These are phyloP conservation scores for Phanerochaete carnosa DNA, from an alignment of 768 basidiomycete genomes.

Conservation along the genomic window DNA sequence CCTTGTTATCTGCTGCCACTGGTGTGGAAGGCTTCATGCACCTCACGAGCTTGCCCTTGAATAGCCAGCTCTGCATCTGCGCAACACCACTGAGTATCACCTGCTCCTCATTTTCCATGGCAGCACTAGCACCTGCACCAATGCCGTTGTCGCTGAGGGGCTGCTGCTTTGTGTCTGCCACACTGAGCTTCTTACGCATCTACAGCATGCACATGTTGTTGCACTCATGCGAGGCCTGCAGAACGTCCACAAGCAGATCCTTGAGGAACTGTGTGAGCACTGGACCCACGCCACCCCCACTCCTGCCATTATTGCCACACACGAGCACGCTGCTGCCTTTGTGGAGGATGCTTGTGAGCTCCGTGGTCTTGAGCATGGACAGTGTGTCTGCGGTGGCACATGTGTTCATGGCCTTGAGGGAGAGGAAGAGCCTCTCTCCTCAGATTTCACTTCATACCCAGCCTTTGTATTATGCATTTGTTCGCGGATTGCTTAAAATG, in stretches of 20 bases:
- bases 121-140: no score
- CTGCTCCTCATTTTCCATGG: slow-evolving; percentile 53
- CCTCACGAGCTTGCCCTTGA: slow-evolving; percentile 44
- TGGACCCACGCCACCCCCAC: slow-evolving; percentile 34
- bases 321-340: slow-evolving; percentile 56
- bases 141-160: slow-evolving; percentile 37
- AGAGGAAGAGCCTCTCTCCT: no score
- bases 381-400: no score
- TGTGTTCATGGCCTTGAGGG: no score
- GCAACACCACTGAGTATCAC: slow-evolving; percentile 52
- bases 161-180: slow-evolving; percentile 21
- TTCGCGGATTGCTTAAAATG: no score
- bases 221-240: slow-evolving; percentile 41
- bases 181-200: slow-evolving; percentile 38
- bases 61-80: slow-evolving; percentile 53
- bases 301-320: no score
- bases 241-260: slow-evolving; percentile 41
- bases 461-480: no score
- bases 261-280: slow-evolving; percentile 42
- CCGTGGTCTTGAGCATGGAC: slow-evolving; percentile 34
- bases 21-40: no score
- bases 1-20: no score
- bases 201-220: slow-evolving; percentile 42
- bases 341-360: slow-evolving; percentile 54
- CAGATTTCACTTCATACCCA: no score